Percentiles rank a stretch among this genome's conserved stretches.
Evolutionary conservation across 2,329 filamentous ascomycete genomes (phyloP).

Genomic region (Colletotrichum sp.): DNA sequence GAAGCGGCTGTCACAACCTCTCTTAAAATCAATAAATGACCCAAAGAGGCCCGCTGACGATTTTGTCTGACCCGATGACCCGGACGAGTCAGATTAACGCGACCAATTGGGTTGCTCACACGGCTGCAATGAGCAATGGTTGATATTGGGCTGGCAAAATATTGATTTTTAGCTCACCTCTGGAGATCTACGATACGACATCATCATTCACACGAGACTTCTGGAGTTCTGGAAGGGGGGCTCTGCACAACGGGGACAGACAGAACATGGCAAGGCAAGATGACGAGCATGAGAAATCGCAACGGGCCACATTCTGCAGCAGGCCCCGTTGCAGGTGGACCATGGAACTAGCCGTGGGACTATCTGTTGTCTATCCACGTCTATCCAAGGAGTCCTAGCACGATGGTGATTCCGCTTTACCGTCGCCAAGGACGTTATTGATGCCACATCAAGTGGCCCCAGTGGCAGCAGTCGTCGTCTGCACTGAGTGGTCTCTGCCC

Average conservation of each 20-base stretch:
- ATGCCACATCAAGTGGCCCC: neutral
- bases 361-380: neutral
- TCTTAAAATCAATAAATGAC: conserved; percentile 3
- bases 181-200: neutral
- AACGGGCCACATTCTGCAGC: neutral
- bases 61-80: conserved; percentile 2
- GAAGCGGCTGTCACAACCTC: neutral
- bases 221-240: neutral
- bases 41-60: neutral
- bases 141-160: conserved; percentile 8
- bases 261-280: neutral
- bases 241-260: neutral
- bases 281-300: conserved; percentile 11
- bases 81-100: conserved; percentile 2
- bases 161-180: conserved; percentile 10
- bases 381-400: neutral
- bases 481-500: neutral
- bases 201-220: neutral
- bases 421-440: neutral
- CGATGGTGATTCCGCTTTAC: neutral
- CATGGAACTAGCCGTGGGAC: neutral
- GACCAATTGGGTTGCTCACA: neutral
- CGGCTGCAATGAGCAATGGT: neutral
- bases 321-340: conserved; percentile 1
- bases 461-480: neutral